Evolutionary conservation across 2,329 filamentous ascomycete species (phyloP).

Genomic region (Alternaria triticina): DNA sequence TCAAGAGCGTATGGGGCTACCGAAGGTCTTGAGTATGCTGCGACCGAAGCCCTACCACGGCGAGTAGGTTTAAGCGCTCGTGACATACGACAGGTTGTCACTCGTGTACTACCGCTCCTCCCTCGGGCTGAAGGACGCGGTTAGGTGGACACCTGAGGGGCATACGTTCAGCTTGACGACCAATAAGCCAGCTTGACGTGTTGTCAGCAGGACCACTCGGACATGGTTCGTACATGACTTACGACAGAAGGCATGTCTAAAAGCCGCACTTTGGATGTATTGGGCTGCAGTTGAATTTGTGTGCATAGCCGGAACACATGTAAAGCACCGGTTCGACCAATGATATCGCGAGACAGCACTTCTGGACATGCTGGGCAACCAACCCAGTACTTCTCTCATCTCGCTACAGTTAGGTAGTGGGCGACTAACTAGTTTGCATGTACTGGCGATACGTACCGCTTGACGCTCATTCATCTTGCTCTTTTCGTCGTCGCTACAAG

Average conservation of each 20-base stretch:
- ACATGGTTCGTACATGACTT: constrained; percentile 24
- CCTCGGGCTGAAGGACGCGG: constrained; percentile 25
- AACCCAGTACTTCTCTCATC: constrained; percentile 28
- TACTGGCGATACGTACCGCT: constrained; percentile 22
- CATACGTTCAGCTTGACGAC: constrained; percentile 19
- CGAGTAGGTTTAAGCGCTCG: constrained; percentile 44
- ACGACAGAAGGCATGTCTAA: constrained; percentile 24
- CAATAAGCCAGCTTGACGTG: constrained; percentile 37
- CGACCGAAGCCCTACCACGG: constrained; percentile 21
- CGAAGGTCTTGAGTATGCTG: constrained; percentile 30
- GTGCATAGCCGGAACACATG: constrained; percentile 43
- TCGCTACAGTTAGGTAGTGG: constrained; percentile 21
- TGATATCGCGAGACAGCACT: constrained; percentile 31
- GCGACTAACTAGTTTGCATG: constrained; percentile 27
- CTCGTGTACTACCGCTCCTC: constrained; percentile 39
- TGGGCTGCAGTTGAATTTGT: constrained; percentile 39
- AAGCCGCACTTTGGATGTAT: constrained; percentile 33
- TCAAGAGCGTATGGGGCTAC: constrained; percentile 26
- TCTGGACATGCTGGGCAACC: constrained; percentile 26
- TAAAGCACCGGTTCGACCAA: constrained; percentile 40
- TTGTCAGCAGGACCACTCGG: constrained; percentile 23
- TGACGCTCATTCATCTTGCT: constrained; percentile 24
- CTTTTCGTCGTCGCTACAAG: constrained; percentile 15
- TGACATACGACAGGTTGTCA: constrained; percentile 28
- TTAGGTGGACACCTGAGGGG: constrained; percentile 23